phyloP scores from a whole-genome alignment of 139 green algal genomes.

The Trebouxia sp. region DNA sequence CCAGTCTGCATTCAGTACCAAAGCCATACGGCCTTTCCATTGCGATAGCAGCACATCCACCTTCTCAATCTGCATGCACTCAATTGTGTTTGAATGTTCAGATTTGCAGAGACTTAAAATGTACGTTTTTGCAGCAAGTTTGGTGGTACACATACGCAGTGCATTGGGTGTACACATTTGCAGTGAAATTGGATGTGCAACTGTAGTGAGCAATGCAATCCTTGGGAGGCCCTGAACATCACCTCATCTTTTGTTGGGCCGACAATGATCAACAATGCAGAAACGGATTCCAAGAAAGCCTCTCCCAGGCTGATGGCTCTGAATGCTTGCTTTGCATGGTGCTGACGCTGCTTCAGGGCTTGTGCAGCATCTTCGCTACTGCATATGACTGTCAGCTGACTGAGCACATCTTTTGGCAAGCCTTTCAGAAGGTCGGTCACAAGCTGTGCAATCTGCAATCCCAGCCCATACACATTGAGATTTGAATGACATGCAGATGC shows the following conservation, averaged over 20 bases:
- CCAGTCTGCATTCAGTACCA: constrained; percentile 59
- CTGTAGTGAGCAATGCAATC: no score
- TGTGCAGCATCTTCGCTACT: neutral
- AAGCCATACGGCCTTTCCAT: constrained; percentile 36
- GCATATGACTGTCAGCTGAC: constrained; percentile 21
- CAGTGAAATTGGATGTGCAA: no score
- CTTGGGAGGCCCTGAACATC: no score
- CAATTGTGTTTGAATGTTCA: no score
- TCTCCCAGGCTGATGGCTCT: constrained; percentile 8
- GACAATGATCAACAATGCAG: neutral
- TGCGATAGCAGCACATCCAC: constrained; percentile 61
- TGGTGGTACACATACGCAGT: no score
- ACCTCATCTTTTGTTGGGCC: constrained; percentile 19
- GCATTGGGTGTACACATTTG: no score
- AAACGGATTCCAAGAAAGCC: constrained; percentile 2
- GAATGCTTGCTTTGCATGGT: neutral
- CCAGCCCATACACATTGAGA: no score
- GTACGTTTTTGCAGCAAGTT: no score
- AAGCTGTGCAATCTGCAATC: constrained; percentile 4
- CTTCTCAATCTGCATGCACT: constrained; percentile 51
- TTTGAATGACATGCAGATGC: no score
- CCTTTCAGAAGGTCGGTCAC: neutral
- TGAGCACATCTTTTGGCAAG: neutral
- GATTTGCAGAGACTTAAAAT: no score
- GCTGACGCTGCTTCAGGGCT: neutral